These are phyloP conservation scores for Uronychia binucleata DNA, from an alignment of 73 alveolate species.

Conservation along the genomic window DNA sequence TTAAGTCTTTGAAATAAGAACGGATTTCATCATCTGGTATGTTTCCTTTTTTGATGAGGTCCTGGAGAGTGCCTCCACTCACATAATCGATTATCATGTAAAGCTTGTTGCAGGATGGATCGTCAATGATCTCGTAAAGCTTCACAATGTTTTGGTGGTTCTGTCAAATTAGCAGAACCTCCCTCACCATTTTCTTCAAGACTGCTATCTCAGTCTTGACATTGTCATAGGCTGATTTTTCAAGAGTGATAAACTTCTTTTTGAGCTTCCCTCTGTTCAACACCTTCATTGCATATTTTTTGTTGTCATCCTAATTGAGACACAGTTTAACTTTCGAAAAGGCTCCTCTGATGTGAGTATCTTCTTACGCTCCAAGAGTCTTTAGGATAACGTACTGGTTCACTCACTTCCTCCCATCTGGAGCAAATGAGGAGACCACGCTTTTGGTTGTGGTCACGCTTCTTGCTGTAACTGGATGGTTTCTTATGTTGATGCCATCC, in stretches of 20 bases:
- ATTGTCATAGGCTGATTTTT: constrained; percentile 22
- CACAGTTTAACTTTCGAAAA: constrained; percentile 50
- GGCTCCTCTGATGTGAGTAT: constrained; percentile 1
- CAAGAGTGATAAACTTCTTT: constrained; percentile 40
- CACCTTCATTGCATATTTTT: constrained; percentile 52
- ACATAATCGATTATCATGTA: constrained; percentile 64
- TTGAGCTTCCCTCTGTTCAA: constrained; percentile 33
- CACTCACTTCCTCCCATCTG: not conserved
- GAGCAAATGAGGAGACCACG: not conserved
- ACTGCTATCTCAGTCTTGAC: constrained; percentile 50
- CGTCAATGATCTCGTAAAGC: constrained; percentile 61
- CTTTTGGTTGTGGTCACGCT: constrained; percentile 1
- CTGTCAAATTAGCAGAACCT: not conserved
- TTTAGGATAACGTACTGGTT: constrained; percentile 4
- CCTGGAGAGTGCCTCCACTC: constrained; percentile 13
- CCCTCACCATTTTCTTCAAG: constrained; percentile 45
- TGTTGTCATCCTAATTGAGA: constrained; percentile 12
- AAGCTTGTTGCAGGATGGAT: constrained; percentile 42
- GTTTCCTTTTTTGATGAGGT: not conserved
- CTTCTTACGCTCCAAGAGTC: constrained; percentile 11
- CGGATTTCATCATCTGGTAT: constrained; percentile 12
- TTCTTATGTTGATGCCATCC: too few relatives aligned
- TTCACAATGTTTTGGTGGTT: constrained; percentile 57
- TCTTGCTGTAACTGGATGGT: not conserved
- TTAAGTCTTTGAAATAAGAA: constrained; percentile 46